Evolutionary conservation across 1,284 basidiomycete species (phyloP), one percentile per base, ranked within the genome.

Genomic region (Trametes hirsuta): DNA sequence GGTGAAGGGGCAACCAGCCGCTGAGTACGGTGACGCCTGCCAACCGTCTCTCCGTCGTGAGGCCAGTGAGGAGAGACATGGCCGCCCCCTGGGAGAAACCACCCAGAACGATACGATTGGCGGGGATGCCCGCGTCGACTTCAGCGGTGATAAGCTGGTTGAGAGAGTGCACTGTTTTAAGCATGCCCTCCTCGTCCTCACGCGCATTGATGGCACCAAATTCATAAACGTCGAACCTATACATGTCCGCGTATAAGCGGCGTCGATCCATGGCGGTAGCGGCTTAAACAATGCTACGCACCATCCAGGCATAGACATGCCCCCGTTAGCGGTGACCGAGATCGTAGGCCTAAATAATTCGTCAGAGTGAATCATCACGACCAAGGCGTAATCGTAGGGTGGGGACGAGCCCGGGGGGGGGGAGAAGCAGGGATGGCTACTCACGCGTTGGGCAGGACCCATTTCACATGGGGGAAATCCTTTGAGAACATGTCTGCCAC

Each of bases 11-110:
- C 44, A 94, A 73, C 88, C 90, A 96, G 4, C 89, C 89, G 61
- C 90, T 93, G 61, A 96, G 77, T 4, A 84, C 80, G 2, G 82
- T 84, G 47, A 95, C 72, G 1, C 94, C 94, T 0, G 82, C 93
- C 6, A 96, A 77, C 68, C 87, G 88, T 44, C 84, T 75, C 68
- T 87, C 84, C 6, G 79, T 81, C 0, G 87, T 88, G 45, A 96
- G 74, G 6, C 87, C 92, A 3, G 86, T 86, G 53, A 95, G 75
- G 36, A 94, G 78, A 5, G 87, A 81, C 78, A 95, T 88, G n/a
- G 88, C 85, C 15, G 82, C 91, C 41, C 94, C 95, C 74, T 97
- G 95, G 61, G 87, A 90, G 77, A 97, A 97, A 1, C 95, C 95
- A 36, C 93, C 94, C 30, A 97, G 75, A 15, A 95, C 80, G 64